Conservation (phyloP, 176 grass and related monocot species). For the Ampelocalamus luodianensis region DNA sequence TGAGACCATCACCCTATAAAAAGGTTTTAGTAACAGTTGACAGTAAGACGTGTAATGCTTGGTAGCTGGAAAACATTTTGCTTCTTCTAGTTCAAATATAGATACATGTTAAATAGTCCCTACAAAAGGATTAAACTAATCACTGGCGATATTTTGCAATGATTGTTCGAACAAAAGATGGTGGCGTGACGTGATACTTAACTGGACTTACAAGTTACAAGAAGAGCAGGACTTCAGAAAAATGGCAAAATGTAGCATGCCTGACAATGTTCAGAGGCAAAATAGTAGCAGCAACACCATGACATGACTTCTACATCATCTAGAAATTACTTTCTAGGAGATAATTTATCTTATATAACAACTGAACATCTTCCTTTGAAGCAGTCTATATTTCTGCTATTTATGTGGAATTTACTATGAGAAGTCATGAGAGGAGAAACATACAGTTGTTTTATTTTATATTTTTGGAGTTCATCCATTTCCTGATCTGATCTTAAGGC, state of each 20-base stretch:
- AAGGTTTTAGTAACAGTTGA: background rate
- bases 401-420: background rate
- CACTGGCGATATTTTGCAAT: background rate
- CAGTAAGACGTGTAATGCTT: background rate
- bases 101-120: background rate
- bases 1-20: background rate
- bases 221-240: background rate
- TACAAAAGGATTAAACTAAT: background rate
- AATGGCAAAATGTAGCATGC: background rate
- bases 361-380: background rate
- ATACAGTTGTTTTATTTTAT: background rate
- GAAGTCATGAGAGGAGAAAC: background rate
- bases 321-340: background rate
- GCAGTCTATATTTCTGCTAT: background rate
- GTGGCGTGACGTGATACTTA: background rate
- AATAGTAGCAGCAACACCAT: background rate
- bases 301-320: background rate
- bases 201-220: background rate
- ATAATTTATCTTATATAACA: background rate
- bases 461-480: slow-evolving; percentile 4
- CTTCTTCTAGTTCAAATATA: slow-evolving; percentile 28
- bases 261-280: background rate
- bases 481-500: slow-evolving; percentile 28
- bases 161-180: background rate
- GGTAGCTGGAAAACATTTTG: background rate